Percentiles rank a stretch among this genome's conserved stretches.
Conservation (phyloP, 306 rosid species). For the Hippophae gyantsensis region DNA sequence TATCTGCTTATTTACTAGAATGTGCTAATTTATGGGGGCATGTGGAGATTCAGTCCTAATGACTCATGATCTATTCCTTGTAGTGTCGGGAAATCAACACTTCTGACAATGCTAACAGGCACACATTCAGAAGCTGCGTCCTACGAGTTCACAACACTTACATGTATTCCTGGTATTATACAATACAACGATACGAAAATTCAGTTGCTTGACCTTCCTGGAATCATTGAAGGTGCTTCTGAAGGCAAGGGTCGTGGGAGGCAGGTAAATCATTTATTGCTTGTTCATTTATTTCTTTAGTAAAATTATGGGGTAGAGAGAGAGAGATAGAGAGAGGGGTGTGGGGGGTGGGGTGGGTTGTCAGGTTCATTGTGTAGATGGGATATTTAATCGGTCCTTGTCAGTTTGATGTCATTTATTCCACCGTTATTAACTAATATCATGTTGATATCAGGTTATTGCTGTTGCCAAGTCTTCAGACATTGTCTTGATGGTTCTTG, state of each 20-base stretch:
- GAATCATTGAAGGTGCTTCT: conserved; percentile 99
- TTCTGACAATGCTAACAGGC: conserved; percentile 93
- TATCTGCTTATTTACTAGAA: background rate
- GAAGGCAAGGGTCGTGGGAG: conserved; percentile 99
- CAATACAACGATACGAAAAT: conserved; percentile 94
- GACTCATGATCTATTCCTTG: conserved; percentile 18
- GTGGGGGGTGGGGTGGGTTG: no score
- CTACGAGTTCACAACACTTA: conserved; percentile 92
- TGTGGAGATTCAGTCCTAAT: background rate
- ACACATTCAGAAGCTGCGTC: conserved; percentile 97
- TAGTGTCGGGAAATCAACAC: conserved; percentile 98
- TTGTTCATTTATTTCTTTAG: conserved; percentile 1
- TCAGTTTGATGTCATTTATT: no score
- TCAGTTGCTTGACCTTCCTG: conserved; percentile 99
- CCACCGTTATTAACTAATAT: no score
- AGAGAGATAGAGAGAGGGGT: no score
- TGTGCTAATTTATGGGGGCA: background rate
- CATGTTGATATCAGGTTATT: conserved; percentile 64
- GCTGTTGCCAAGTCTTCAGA: conserved; percentile 99
- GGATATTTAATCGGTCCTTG: no score
- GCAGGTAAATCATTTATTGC: conserved; percentile 52
- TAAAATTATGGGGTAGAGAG: no score
- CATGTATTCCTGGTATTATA: conserved; percentile 97
- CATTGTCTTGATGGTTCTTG: conserved; percentile 93
- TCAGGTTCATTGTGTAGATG: no score